phyloP scores from a whole-genome alignment of 2,329 filamentous ascomycete species.

The Epichloe festucae region DNA sequence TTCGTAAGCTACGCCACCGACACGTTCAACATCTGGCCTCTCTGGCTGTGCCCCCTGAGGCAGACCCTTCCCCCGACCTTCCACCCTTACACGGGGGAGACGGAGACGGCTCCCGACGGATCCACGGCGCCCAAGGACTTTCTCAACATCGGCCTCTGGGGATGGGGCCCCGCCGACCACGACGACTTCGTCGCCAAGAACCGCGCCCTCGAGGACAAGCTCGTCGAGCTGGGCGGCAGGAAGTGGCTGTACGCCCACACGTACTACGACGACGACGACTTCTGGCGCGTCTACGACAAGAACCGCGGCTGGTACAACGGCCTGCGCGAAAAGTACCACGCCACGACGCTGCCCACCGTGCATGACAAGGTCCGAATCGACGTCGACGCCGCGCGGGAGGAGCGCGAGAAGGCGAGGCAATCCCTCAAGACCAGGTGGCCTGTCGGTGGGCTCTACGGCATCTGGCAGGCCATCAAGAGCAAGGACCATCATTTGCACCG shows the following conservation, averaged over 20 bases:
- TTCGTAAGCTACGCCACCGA: conserved; percentile 42
- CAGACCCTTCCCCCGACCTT: conserved; percentile 37
- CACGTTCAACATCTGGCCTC: conserved; percentile 42
- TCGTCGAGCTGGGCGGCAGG: conserved; percentile 57
- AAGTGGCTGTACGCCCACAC: conserved; percentile 85
- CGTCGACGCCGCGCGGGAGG: conserved; percentile 29
- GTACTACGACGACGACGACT: conserved; percentile 63
- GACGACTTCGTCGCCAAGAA: conserved; percentile 56
- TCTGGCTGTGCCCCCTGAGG: conserved; percentile 46
- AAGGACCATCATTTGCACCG: conserved; percentile 42
- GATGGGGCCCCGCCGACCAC: conserved; percentile 48
- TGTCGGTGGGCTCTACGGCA: conserved; percentile 45
- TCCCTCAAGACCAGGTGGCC: conserved; percentile 38
- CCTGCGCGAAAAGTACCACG: conserved; percentile 49
- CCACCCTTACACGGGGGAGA: conserved; percentile 36
- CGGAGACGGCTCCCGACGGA: conserved; percentile 12
- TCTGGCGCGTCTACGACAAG: conserved; percentile 49
- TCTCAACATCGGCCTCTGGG: conserved; percentile 66
- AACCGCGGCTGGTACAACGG: conserved; percentile 45
- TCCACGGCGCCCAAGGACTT: conserved; percentile 22
- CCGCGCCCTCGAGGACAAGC: conserved; percentile 55
- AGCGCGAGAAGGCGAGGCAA: conserved; percentile 25
- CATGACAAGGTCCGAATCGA: conserved; percentile 58
- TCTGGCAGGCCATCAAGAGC: conserved; percentile 45
- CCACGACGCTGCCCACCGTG: conserved; percentile 48